Percentiles rank a stretch among this genome's conserved stretches.
phyloP scores from a whole-genome alignment of 768 basidiomycete species.

The Cystofilobasidium macerans region DNA sequence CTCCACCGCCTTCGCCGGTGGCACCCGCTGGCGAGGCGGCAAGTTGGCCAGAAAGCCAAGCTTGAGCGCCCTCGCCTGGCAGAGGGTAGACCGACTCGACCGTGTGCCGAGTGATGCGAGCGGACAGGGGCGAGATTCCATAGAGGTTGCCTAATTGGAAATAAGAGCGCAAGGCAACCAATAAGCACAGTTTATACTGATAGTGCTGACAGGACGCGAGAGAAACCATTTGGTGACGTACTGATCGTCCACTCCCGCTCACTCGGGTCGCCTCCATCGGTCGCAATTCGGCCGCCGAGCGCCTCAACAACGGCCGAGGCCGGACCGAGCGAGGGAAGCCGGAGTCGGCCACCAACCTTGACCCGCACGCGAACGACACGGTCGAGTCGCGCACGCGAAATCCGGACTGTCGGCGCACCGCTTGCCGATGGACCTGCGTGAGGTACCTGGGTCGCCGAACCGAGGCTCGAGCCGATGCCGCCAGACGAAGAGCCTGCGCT shows the following conservation, averaged over 20 bases:
- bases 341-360: constrained; percentile 8
- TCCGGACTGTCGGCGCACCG: background rate
- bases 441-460: too few relatives aligned
- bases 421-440: too few relatives aligned
- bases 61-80: constrained; percentile 37
- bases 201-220: too few relatives aligned
- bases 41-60: background rate
- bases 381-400: constrained; percentile 6
- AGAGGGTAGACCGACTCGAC: constrained; percentile 69
- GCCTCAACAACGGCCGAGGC: too few relatives aligned
- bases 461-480: too few relatives aligned
- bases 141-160: constrained; percentile 44
- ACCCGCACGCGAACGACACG: constrained; percentile 3
- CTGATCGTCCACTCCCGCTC: constrained; percentile 22
- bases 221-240: background rate
- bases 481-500: background rate
- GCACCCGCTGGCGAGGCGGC: background rate
- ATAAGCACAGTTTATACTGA: too few relatives aligned
- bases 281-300: constrained; percentile 1
- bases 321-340: background rate
- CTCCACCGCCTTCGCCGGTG: background rate
- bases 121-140: constrained; percentile 56
- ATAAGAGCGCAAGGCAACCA: too few relatives aligned
- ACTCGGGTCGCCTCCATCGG: too few relatives aligned
- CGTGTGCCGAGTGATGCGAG: constrained; percentile 53